Percentiles rank a stretch among this genome's conserved stretches.
Evolutionary conservation across 75 land plant genomes (phyloP).

Genomic region (Cryptomeria japonica): DNA sequence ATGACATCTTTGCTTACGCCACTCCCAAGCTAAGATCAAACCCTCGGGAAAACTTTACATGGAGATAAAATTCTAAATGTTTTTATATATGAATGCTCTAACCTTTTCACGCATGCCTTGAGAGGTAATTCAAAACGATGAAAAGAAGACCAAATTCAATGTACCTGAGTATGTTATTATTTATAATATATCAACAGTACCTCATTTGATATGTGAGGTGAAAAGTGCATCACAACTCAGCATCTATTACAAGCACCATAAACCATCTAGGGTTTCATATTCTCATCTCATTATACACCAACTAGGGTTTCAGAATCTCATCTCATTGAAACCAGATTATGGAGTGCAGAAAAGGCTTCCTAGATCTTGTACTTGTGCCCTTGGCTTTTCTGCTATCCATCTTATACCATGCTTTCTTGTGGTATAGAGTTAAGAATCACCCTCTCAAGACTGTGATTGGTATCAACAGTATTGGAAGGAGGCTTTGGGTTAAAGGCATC

Average conservation of each 20-base stretch:
- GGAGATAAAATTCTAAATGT: no score
- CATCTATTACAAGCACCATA: background rate
- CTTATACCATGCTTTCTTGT: conserved; percentile 56
- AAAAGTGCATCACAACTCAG: background rate
- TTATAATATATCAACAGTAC: background rate
- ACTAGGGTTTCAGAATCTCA: no score
- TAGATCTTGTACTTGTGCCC: conserved; percentile 74
- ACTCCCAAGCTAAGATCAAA: no score
- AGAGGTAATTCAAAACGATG: background rate
- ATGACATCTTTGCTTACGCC: no score
- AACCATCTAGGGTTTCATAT: background rate
- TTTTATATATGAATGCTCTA: no score
- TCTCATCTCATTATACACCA: no score
- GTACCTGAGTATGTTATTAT: background rate
- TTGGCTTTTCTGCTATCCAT: conserved; percentile 34
- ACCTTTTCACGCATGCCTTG: no score
- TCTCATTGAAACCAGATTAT: background rate
- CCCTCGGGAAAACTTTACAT: no score
- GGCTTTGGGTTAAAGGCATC: conserved; percentile 66
- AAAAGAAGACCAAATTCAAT: background rate
- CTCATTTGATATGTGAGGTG: background rate
- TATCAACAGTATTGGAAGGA: conserved; percentile 50
- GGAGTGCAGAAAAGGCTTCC: conserved; percentile 59
- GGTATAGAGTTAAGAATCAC: conserved; percentile 44
- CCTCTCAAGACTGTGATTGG: conserved; percentile 69